Conservation (phyloP, 1,284 basidiomycete species). For the Marasmius oreades region DNA sequence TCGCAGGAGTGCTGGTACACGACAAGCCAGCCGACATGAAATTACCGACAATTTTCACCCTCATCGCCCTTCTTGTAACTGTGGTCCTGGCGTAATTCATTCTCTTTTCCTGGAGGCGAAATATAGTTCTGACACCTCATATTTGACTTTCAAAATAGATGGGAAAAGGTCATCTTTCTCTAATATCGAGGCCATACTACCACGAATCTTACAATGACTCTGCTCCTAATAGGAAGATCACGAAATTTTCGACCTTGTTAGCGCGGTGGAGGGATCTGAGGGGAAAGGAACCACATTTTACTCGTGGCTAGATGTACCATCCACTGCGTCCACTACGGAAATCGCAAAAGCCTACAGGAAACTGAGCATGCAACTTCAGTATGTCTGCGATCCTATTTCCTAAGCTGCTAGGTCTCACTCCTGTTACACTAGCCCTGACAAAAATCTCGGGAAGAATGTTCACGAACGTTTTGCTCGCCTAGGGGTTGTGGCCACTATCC, state of each 20-base stretch:
- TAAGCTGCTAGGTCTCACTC: not conserved
- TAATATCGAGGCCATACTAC: conserved; percentile 12
- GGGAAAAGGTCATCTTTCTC: conserved; percentile 46
- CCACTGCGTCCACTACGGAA: conserved; percentile 66
- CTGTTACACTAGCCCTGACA: conserved; percentile 72
- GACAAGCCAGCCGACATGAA: conserved; percentile 21
- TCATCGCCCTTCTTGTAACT: conserved; percentile 28
- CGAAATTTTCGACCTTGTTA: conserved; percentile 96
- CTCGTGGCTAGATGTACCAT: conserved; percentile 74
- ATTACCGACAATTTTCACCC: conserved; percentile 25
- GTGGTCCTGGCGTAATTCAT: conserved; percentile 27
- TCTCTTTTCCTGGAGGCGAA: not conserved
- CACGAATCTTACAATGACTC: conserved; percentile 3
- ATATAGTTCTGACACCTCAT: not conserved
- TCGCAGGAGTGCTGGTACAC: too few species aligned
- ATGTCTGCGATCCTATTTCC: conserved; percentile 27
- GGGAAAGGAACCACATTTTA: conserved; percentile 92
- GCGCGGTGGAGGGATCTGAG: conserved; percentile 76
- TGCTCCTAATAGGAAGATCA: conserved; percentile 67
- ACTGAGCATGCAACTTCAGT: conserved; percentile 87
- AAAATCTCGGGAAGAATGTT: conserved; percentile 81
- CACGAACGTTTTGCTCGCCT: conserved; percentile 87
- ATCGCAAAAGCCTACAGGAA: conserved; percentile 88
- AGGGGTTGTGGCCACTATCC: conserved; percentile 80
- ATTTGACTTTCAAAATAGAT: conserved; percentile 28